Conservation (phyloP, 108 stramenopile genomes). For the Poteriospumella lacustris region DNA sequence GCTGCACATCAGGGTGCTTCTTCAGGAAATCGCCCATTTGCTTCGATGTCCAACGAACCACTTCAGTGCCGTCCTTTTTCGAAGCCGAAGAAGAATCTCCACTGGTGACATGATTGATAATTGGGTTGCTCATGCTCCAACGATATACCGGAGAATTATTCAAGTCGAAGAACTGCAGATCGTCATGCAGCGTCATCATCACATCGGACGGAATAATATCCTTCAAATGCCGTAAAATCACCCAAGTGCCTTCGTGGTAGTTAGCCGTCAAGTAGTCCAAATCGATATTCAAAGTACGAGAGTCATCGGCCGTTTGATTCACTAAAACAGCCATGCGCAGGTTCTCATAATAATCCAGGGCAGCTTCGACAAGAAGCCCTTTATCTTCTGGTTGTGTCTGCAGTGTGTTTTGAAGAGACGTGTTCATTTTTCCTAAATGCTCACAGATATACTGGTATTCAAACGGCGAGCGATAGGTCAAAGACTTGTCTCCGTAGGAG, state of each 20-base stretch:
- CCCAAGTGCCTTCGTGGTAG: background rate
- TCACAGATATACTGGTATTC: conserved; percentile 16
- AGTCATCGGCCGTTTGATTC: background rate
- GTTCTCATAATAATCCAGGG: conserved; percentile 24
- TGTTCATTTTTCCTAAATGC: background rate
- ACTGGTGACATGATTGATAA: conserved; percentile 12
- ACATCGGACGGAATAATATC: background rate
- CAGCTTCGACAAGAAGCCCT: conserved; percentile 13
- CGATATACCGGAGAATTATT: conserved; percentile 18
- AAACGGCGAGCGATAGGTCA: too few species aligned
- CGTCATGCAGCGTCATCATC: background rate
- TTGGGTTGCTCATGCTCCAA: conserved; percentile 20
- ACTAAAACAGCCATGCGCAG: conserved; percentile 13
- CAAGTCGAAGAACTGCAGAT: background rate
- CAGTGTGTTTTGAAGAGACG: conserved; percentile 10
- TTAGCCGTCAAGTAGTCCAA: conserved; percentile 18
- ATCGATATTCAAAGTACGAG: conserved; percentile 13
- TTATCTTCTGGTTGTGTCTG: background rate
- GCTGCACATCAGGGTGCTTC: background rate
- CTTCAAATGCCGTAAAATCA: conserved; percentile 3
- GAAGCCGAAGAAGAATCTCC: too few species aligned
- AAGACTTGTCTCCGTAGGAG: too few species aligned
- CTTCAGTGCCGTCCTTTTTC: background rate
- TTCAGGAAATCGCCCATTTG: background rate
- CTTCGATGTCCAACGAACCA: too few species aligned